Conservation (phyloP, 164 flowering plant genomes). For the Stephania japonica region DNA sequence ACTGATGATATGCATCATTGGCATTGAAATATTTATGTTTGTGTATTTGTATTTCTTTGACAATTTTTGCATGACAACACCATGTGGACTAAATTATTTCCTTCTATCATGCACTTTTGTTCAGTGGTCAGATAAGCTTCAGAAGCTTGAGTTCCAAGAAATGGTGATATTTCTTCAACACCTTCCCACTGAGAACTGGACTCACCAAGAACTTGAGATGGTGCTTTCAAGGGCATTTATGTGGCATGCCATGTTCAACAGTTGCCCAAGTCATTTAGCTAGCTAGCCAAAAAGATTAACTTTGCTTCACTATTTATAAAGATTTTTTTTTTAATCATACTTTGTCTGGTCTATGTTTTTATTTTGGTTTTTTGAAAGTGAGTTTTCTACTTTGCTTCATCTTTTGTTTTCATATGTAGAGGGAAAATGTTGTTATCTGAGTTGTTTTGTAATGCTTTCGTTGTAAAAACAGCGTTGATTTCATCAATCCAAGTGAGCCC, state of each 20-base stretch:
- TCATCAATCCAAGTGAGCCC: not conserved
- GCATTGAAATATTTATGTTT: not conserved
- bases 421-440: not conserved
- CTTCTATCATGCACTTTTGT: not conserved
- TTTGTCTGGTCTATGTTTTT: not conserved
- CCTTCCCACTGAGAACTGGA: not conserved
- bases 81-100: too few species aligned
- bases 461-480: not conserved
- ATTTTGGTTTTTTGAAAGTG: not conserved
- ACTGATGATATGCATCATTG: too few species aligned
- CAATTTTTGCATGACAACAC: not conserved
- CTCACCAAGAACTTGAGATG: conserved; percentile 70
- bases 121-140: conserved; percentile 27
- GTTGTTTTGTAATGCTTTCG: not conserved
- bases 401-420: not conserved
- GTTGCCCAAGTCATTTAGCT: conserved; percentile 83
- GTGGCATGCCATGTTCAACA: conserved; percentile 98
- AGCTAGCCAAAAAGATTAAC: conserved; percentile 20
- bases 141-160: not conserved
- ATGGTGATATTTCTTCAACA: not conserved
- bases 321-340: not conserved
- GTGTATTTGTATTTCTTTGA: not conserved
- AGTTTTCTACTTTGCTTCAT: not conserved
- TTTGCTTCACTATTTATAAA: not conserved
- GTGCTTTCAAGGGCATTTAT: conserved; percentile 95